phyloP scores from a whole-genome alignment of 1,139 yeast species.

The Magnusiomyces ingens region DNA sequence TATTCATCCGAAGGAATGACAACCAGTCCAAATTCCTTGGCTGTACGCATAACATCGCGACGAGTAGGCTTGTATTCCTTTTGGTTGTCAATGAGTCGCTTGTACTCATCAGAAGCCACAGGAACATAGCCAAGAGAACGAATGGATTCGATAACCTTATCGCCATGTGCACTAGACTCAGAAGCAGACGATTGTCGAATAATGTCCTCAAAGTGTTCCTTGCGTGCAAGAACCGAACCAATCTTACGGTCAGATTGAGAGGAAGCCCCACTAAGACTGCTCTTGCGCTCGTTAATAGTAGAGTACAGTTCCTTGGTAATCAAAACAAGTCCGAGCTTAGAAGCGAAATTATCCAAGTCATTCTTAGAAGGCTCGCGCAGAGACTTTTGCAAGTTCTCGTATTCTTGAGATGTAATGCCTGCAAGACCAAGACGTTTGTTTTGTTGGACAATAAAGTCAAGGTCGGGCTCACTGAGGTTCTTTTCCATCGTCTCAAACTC shows the following conservation, averaged over 20 bases:
- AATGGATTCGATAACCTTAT: conserved; percentile 30
- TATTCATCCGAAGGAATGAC: conserved; percentile 36
- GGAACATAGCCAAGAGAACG: conserved; percentile 33
- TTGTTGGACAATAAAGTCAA: conserved; percentile 23
- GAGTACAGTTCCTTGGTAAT: conserved; percentile 42
- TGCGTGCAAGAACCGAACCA: conserved; percentile 32
- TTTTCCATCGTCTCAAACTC: conserved; percentile 31
- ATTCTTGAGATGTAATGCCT: conserved; percentile 23
- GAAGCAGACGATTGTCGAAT: conserved; percentile 20
- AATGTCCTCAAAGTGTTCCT: conserved; percentile 33
- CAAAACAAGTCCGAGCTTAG: conserved; percentile 42
- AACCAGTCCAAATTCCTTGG: conserved; percentile 36
- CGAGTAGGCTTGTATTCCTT: conserved; percentile 33
- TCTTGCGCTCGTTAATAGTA: conserved; percentile 16
- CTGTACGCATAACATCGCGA: conserved; percentile 34
- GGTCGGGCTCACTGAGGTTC: conserved; percentile 25
- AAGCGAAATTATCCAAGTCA: conserved; percentile 44
- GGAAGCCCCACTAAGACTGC: conserved; percentile 9
- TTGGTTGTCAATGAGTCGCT: conserved; percentile 31
- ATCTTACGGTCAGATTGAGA: conserved; percentile 16
- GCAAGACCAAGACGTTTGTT: conserved; percentile 29
- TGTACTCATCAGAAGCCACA: conserved; percentile 34
- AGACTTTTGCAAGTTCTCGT: conserved; percentile 20
- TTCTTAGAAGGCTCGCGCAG: conserved; percentile 21
- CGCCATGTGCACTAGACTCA: conserved; percentile 22